Evolutionary conservation across 1,284 basidiomycete genomes (phyloP), one percentile per base, ranked within the genome.

Genomic region (Flammula alnicola): DNA sequence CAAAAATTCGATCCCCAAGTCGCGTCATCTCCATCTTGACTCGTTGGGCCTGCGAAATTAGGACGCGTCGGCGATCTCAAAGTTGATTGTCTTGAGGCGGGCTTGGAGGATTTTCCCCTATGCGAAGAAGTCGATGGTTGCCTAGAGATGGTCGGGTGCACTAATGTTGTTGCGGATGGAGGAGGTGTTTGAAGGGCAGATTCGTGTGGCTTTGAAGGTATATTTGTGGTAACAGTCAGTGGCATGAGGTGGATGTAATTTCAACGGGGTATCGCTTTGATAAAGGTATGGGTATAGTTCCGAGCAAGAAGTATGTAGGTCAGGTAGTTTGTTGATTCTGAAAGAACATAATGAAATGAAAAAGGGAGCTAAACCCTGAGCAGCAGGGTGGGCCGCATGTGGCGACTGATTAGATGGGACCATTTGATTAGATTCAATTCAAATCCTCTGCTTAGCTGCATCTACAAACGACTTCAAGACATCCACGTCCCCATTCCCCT

Each of bases 1-100:
- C 89, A 92, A 63, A 92, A 92, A 64, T 91, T 85, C n/a, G 86
- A 80, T 4, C 90, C 90, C 90, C 89, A 90, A 45, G 74, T 76
- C 38, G 73, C 69, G 39, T 78, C 77, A 39, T 76, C 73, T 47
- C 51, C 63, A 49, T 72, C 71, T 51, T 64, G 68, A 10, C 58
- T 32, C 9, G 40, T 25, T 30, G 47, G 32, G 10, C 19, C 61
- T 3, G 44, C 42, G 30, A 47, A 47, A 45, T 60, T 59, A 30
- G 61, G 50, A 45, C 46, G 58, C 32, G 63, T 59, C 31, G 56
- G 50, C 2, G 63, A 59, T 44, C 58, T 63, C 38, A 60, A 50
- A 31, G 58, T 52, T 19, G 59, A 52, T 36, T 59, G 56, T 40
- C 53, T 57, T 14, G 60, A 54, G 35, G 51, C 32, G 32, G 56